Evolutionary conservation across 495 filamentous ascomycete species (phyloP).

Genomic region (Penicillium arizonense): DNA sequence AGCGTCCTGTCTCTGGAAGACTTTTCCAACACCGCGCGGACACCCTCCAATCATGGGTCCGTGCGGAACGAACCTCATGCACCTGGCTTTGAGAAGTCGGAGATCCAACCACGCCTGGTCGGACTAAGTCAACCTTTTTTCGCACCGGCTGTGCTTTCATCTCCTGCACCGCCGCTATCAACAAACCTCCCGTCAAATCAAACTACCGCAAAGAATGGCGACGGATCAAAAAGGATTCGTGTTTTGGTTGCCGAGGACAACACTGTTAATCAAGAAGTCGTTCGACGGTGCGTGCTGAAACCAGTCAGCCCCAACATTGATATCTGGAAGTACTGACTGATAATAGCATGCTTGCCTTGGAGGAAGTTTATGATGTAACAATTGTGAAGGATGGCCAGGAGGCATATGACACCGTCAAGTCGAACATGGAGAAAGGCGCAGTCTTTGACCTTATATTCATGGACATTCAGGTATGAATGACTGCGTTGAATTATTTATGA

Average conservation of each 20-base stretch:
- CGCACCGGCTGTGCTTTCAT: constrained; percentile 51
- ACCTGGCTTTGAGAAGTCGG: constrained; percentile 33
- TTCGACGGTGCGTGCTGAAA: constrained; percentile 47
- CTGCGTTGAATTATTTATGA: constrained; percentile 11
- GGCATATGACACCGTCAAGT: constrained; percentile 80
- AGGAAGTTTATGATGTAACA: constrained; percentile 72
- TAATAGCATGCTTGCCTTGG: constrained; percentile 60
- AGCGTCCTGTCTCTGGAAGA: constrained; percentile 30
- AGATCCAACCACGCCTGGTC: constrained; percentile 71
- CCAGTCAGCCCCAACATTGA: neutral
- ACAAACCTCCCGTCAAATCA: constrained; percentile 38
- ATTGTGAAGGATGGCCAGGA: constrained; percentile 87
- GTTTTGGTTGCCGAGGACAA: constrained; percentile 96
- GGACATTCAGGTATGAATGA: constrained; percentile 60
- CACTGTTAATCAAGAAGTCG: constrained; percentile 91
- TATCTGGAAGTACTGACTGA: neutral
- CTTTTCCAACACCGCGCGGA: constrained; percentile 26
- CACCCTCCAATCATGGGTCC: constrained; percentile 23
- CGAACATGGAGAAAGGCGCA: constrained; percentile 68
- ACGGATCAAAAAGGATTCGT: constrained; percentile 54
- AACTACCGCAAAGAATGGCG: constrained; percentile 44
- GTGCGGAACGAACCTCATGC: constrained; percentile 17
- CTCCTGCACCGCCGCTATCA: constrained; percentile 25
- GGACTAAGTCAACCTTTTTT: constrained; percentile 88
- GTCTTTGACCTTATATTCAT: constrained; percentile 88